Conservation (phyloP, 2,329 filamentous ascomycete genomes). For the Ampelomyces quisqualis region DNA sequence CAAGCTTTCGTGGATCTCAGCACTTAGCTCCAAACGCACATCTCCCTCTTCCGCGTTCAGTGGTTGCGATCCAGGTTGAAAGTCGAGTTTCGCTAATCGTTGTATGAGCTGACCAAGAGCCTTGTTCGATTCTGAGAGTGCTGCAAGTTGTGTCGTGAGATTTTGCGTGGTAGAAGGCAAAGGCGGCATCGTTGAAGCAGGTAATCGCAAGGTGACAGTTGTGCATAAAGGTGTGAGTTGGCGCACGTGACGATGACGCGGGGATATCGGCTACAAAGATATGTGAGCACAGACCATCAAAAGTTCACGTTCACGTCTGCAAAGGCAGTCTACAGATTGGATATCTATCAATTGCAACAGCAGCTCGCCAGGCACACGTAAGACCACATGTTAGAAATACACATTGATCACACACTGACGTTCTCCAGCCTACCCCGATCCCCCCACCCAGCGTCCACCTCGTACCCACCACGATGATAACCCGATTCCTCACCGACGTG, state of each 20-base stretch:
- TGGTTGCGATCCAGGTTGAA: slow-evolving; percentile 62
- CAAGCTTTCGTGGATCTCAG: slow-evolving; percentile 76
- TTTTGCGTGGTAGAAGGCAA: slow-evolving; percentile 38
- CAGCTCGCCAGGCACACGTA: no score
- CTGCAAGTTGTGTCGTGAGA: slow-evolving; percentile 52
- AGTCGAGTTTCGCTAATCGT: slow-evolving; percentile 60
- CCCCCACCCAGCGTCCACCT: neutral
- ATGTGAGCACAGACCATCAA: slow-evolving; percentile 25
- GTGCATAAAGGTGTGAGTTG: no score
- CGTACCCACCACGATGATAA: slow-evolving; percentile 65
- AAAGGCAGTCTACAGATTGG: neutral
- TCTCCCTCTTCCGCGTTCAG: slow-evolving; percentile 63
- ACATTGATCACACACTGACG: no score
- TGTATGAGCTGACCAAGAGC: slow-evolving; percentile 57
- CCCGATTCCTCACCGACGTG: slow-evolving; percentile 81
- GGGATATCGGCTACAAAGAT: slow-evolving; percentile 28
- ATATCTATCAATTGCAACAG: slow-evolving; percentile 1
- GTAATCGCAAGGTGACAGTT: no score
- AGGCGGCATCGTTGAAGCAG: no score
- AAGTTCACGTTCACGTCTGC: no score
- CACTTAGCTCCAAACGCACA: slow-evolving; percentile 68
- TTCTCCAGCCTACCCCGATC: no score
- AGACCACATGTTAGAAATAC: no score
- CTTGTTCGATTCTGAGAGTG: slow-evolving; percentile 57
- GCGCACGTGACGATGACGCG: no score